Evolutionary conservation across 306 rosid species (phyloP), one percentile per base, ranked within the genome.

Genomic region (Dalbergia cochinchinensis): DNA sequence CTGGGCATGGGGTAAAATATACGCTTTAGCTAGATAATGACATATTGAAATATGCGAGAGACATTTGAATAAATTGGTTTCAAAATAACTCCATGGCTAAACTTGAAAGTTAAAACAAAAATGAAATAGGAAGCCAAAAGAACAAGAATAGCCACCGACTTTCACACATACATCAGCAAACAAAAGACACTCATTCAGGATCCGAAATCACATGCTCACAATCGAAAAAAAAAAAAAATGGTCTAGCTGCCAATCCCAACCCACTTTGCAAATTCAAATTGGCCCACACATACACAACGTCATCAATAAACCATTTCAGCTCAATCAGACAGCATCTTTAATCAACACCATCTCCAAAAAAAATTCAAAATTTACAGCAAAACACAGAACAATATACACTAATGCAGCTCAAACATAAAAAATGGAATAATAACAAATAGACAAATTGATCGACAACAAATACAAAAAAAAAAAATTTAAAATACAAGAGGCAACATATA

Each of bases 391-490:
- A 34, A 62, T 12, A 59, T 61, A 14, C 64, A 77, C 78, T 70
- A 72, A 69, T 37, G 77, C 33, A 81, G 91, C 89, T 85, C 63
- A 62, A 66, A 69, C 18, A 13, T 0, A 44, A 64, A 64, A 41
- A 26, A 26, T 26, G 2, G 3, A 33, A 47, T 3, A 41, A 54
- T 8, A 79, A 31, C n/a, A 47, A 59, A 10, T 16, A 41, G 44
- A 74, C 19, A 61, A 33, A 57, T 72, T 61, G 76, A 80, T 83
- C 87, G 39, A 71, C 63, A 5, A 45, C 47, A 4, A 34, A 59
- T 50, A 55, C 5, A 26, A 15, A 16, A 16, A 22, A 4, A 15
- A 48, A 42, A 57, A 7, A 39, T 11, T 6, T 9, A 39, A 41
- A 8, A 0, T 57, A 14, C 16, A 58, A 5, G 5, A 15, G 8